Evolutionary conservation across 192 early-diverging fungal species (phyloP), one percentile per base, ranked within the genome.

Genomic region (Coemansia biformis): DNA sequence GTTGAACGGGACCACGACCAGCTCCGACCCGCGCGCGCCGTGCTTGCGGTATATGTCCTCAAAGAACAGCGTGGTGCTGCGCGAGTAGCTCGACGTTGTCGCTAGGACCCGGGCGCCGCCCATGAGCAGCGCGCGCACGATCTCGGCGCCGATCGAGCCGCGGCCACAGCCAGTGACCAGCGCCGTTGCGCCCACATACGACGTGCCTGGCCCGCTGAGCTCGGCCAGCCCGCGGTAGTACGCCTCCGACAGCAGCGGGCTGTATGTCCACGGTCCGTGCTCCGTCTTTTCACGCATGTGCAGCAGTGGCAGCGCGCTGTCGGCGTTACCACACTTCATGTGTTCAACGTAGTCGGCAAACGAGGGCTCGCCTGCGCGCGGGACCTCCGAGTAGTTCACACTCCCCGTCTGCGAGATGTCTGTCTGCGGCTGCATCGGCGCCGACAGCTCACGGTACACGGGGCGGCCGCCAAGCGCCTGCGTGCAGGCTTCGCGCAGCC

Each of bases 1-100:
- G 66, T 97, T 97, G 76, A 97, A 97, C 8, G 93, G 92, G 19
- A 94, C 92, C n/a, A 97, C 84, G 31, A 94, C 78, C 42, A 97
- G 77, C 32, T 82, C 74, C 1, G 88, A 86, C 30, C 87, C 89
- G 52, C 85, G 84, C 23, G 92, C 83, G 17, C 92, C 94, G 61
- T 85, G 81, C 16, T 71, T 68, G 50, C 91, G 83, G 75, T 91
- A 97, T 54, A 97, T 86, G 29, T 79, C 65, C 47, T 90, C 87
- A 80, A 86, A 97, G 74, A 86, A 89, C 75, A 87, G 84, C 17
- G 83, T 87, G 21, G 82, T 82, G 12, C 69, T 57, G 40, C 80
- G 85, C 59, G 84, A 86, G 76, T 87, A 93, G 54, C 89, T 81
- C 14, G 89, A 93, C 26, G 94, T 93, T 8, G 93, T 97, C 2